Evolutionary conservation across 257 asterid species (phyloP).

Genomic region (Avicennia marina): DNA sequence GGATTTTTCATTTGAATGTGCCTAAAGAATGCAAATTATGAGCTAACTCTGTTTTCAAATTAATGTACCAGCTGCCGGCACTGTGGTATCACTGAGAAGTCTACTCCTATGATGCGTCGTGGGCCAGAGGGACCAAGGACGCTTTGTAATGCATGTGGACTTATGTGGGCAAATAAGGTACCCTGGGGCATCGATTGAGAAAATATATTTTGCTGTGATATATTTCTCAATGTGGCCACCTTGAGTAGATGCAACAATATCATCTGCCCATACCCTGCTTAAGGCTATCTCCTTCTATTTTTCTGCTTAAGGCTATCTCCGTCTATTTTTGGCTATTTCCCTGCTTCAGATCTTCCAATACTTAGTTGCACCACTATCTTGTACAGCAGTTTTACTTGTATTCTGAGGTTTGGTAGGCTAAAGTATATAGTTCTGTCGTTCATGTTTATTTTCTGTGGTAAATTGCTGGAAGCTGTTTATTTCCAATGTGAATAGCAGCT

Average conservation of each 20-base stretch:
- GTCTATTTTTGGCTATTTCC: too few species aligned
- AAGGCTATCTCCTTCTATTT: too few species aligned
- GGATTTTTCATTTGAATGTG: too few species aligned
- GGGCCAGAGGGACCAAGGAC: conserved; percentile 90
- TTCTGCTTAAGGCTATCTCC: too few species aligned
- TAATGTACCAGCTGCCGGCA: conserved; percentile 52
- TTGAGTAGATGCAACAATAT: neutral
- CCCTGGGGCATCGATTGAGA: conserved; percentile 13
- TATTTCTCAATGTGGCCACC: conserved; percentile 2
- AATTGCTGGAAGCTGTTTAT: neutral
- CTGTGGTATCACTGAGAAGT: conserved; percentile 64
- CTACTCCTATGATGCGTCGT: conserved; percentile 86
- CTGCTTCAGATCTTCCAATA: too few species aligned
- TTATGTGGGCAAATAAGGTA: conserved; percentile 90
- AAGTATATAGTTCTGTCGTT: conserved; percentile 5
- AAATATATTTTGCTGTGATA: neutral
- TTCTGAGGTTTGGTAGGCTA: conserved; percentile 10
- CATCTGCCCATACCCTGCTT: too few species aligned
- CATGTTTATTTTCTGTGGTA: conserved; percentile 5
- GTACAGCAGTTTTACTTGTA: too few species aligned
- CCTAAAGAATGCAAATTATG: too few species aligned
- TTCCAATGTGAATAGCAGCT: neutral
- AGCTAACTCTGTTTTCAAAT: neutral
- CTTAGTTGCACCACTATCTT: too few species aligned
- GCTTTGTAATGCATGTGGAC: conserved; percentile 86